Evolutionary conservation across 1,139 yeast species (phyloP), one percentile per base, ranked within the genome.

Genomic region (Yamadazyma atlantica): DNA sequence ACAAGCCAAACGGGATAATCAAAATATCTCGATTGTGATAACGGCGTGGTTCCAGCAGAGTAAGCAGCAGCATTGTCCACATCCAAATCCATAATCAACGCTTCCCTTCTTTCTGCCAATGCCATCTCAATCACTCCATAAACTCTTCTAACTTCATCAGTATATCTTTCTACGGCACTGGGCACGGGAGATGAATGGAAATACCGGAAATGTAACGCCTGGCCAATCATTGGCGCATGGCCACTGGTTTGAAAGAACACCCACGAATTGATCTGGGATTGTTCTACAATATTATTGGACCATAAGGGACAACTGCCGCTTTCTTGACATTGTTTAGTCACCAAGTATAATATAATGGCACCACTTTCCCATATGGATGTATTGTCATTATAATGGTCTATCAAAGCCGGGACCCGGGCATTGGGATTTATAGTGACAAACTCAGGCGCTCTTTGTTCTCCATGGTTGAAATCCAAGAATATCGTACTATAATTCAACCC

Each of bases 201-300:
- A 60, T 86, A 87, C 53, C 92, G 74, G 68, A 90, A 90, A 69
- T 90, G 97, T 51, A 89, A 74, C 3, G 97, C 97, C 60, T 90
- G 97, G 17, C 97, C 97, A 53, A 90, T 87, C 96, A 90, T 90
- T 19, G 97, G 97, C 0, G 97, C 96, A 58, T 89, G 97, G 11
- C 97, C 97, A 11, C 95, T 84, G 3, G 97, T 88, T 64, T 90
- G 97, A 70, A 89, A 89, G 57, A 88, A 90, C 34, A 90, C 72
- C 97, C 97, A 90, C 14, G 90, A 80, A 43, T 81, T 75, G 42
- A 90, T 87, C 55, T 83, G 90, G n/a, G 89, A 75, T 64, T 89
- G 96, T 50, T 87, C 96, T 4, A 80, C 73, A 38, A 85, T 60
- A 57, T 84, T 85, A 43, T 80, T 85, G 6, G 94, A 80, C 88